Conservation (phyloP, 2,329 filamentous ascomycete species). For the Pestalotiopsis sp. region DNA sequence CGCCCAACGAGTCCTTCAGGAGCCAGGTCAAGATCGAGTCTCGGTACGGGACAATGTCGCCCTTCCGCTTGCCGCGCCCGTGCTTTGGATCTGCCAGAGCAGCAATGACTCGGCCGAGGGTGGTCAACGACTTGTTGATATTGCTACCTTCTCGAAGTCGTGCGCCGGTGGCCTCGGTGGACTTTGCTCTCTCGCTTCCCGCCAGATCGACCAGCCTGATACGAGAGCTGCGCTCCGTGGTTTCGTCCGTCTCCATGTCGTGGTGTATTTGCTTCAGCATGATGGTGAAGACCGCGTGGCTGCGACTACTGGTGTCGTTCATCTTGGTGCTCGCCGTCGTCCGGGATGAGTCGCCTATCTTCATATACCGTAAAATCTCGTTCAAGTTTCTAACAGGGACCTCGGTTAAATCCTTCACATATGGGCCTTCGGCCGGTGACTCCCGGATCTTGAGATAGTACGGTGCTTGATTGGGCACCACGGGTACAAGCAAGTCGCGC, state of each 20-base stretch:
- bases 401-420: conserved; percentile 95
- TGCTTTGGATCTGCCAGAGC: conserved; percentile 76
- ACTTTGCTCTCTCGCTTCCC: conserved; percentile 91
- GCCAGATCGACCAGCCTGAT: conserved; percentile 95
- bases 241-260: conserved; percentile 96
- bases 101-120: conserved; percentile 92
- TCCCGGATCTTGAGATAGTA: conserved; percentile 98
- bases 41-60: conserved; percentile 82
- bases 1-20: conserved; percentile 91
- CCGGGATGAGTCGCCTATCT: conserved; percentile 81
- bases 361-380: conserved; percentile 91
- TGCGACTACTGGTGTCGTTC: conserved; percentile 97
- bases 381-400: conserved; percentile 84
- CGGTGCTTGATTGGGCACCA: conserved; percentile 69
- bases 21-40: conserved; percentile 86
- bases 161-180: conserved; percentile 91
- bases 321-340: conserved; percentile 96
- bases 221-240: conserved; percentile 89
- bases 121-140: conserved; percentile 98
- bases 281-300: conserved; percentile 96
- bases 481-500: conserved; percentile 84
- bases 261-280: conserved; percentile 98
- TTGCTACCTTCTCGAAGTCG: conserved; percentile 93
- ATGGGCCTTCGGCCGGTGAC: conserved; percentile 91
- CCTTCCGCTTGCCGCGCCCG: conserved; percentile 54